Evolutionary conservation across 805 yeast species (phyloP), one percentile per base, ranked within the genome.

Genomic region (Jamesozyma jinghongensis): DNA sequence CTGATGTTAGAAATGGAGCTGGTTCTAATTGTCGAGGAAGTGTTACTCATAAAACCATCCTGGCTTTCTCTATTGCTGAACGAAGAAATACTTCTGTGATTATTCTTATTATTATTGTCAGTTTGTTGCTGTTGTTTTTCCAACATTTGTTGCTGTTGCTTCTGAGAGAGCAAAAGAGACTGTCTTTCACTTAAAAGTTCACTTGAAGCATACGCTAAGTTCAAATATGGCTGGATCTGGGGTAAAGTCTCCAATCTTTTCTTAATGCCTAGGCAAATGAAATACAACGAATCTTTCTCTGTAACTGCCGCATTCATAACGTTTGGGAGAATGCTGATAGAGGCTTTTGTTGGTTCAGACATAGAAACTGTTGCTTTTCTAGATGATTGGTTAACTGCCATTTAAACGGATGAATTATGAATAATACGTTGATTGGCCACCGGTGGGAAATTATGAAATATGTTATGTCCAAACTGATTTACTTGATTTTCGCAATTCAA

Each of bases 101-200:
- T 55, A 17, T 43, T 38, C 10, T 44, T 44, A 34, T 46, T 48
- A 37, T 19, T 16, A n/a, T 18, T 22, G 3, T 20, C 29, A 6
- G 29, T 16, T 19, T 35, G 41, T 11, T 36, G 39, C 25, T 41
- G 42, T 34, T 37, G 32, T 16, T 41, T 16, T 29, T 42, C 42
- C n/a, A 38, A 25, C 28, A 43, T 30, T 13, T 49, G 55, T 36
- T 52, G 57, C 40, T 63, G 65, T 33, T 60, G 62, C 38, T 62
- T 65, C 45, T 68, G 72, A 3, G 72, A 65, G n/a, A 67, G 43
- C 4, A 63, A 44, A 31, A 67, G 61, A 1, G 87, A 84, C 62
- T 83, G 92, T 50, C 79, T 81, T 54, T 82, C 90, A 35, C 84
- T 75, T 37, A 77, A 65, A 27, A 72, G 74, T 54, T 82, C 88